phyloP scores from a whole-genome alignment of 768 basidiomycete species.

The Auricularia heimuer region DNA sequence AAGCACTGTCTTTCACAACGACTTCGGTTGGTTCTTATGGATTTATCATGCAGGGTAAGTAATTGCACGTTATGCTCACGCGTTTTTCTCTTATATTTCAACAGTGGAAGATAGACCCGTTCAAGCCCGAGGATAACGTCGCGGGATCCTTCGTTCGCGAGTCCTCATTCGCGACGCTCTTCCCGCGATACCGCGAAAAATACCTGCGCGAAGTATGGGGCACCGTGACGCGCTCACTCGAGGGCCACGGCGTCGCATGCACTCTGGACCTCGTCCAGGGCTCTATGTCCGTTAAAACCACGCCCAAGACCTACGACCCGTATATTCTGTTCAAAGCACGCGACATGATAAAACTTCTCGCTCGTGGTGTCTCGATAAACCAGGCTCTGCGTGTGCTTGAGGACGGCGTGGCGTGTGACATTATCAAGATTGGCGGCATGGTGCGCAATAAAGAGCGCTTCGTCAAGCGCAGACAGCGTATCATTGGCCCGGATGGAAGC shows the following conservation, averaged over 20 bases:
- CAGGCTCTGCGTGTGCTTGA: constrained; percentile 87
- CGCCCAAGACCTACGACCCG: constrained; percentile 94
- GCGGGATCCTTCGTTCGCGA: constrained; percentile 85
- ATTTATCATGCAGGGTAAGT: constrained; percentile 4
- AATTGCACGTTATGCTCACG: constrained; percentile 12
- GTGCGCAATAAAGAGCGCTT: constrained; percentile 95
- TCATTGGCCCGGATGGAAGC: constrained; percentile 95
- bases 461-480: constrained; percentile 90
- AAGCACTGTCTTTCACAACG: constrained; percentile 25
- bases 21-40: not conserved
- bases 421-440: constrained; percentile 93
- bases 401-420: constrained; percentile 86
- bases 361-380: constrained; percentile 76
- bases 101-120: constrained; percentile 86
- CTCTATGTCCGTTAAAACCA: constrained; percentile 94
- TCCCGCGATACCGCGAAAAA: constrained; percentile 97
- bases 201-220: constrained; percentile 94
- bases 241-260: constrained; percentile 80
- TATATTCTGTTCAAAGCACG: constrained; percentile 94
- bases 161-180: constrained; percentile 94
- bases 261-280: constrained; percentile 93
- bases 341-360: constrained; percentile 90
- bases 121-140: constrained; percentile 64
- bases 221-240: constrained; percentile 75
- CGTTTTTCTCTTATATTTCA: not conserved